Evolutionary conservation across 2,329 filamentous ascomycete genomes (phyloP), one percentile per base, ranked within the genome.

Genomic region (Fusarium sp.): DNA sequence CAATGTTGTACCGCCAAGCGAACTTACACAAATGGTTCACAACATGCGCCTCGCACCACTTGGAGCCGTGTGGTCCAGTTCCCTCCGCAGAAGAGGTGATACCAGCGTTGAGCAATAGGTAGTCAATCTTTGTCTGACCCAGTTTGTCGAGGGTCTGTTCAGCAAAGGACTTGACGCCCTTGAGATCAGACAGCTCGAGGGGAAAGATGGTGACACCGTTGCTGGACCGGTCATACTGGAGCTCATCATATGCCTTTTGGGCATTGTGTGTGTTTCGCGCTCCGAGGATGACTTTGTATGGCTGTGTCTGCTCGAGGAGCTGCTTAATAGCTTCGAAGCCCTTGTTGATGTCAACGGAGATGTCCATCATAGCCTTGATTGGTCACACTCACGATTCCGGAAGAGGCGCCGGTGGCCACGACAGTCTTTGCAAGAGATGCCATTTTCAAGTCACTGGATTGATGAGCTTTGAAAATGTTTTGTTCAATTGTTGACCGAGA

Each of bases 281-380:
- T 9, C 82, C 83, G 9, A 85, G 74, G 40, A 85, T 79, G 63
- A 84, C 72, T 13, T 70, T 78, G 71, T 83, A 82, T 0, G 81
- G 75, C 61, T 82, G 78, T 0, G 74, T 54, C 42, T 80, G 75
- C 13, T 72, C 65, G 7, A 84, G 77, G 25, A 85, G 77, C 64
- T 84, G 81, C 64, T 82, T 83, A 49, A 84, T 73, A n/a, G 78
- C 76, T 65, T 85, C 82, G 49, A 85, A 80, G 11, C 83, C 82
- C 82, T 85, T 45, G 24, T 39, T 51, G 29, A 24, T 31, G 15
- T 51, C 32, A 61, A 51, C 13, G 3, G 15, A n/a, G n/a, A n/a
- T 43, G 19, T 24, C 22, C 19, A 15, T 15, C 19, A 5, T 2
- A 9, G 12, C 25, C n/a, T 15, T 28, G 7, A 15, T 5, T 19